Base-by-base conservation (phyloP, 164 flowering plant genomes). In the Dillenia turbinata region DNA sequence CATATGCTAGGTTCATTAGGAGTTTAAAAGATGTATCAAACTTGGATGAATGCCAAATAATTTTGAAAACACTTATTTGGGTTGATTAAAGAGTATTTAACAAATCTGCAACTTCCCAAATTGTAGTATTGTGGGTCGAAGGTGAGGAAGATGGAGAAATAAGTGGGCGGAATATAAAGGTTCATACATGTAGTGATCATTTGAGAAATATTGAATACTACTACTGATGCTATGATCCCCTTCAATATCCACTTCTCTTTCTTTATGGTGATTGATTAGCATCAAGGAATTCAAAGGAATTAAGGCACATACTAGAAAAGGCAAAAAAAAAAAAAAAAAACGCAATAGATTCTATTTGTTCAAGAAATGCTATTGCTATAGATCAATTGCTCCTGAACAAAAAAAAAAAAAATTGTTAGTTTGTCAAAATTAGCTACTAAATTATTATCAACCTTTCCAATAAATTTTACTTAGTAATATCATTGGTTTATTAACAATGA, bases 191-290 rank as follows among this genome's bases (percentile, higher is more conserved):
- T 9, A 7, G 9, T 15, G 26, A 17, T 2, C 49, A 51, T 16
- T 12, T 45, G 5, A 13, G 45, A 5, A 24, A 65, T 9, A 50
- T 65, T 0, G 44, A 53, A 49, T 46, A 61, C 44, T 61, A 53
- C 17, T 54, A 48, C 16, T 65, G 71, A 11, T 72, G 54, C 24
- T 72, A 72, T 60, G 71, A 72, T 13, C 68, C 67, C 0, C 26
- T 71, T 8, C 65, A 67, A 43, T 67, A 72, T 14, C 67, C 74
- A 4, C 9, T 60, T 3, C 16, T 60, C 24, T 10, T 14, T n/a
- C 54, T 64, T 15, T 46, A n/a, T 60, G 59, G 64, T 1, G 6
- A 47, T 15, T 14, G 71, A 65, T 8, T 72, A 68, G 58, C 64
- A 71, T 54, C 40, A 48, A 52, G 51, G 44, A 16, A 45, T 54